Conservation (phyloP, 495 filamentous ascomycete genomes). For the Neurospora tetrasperma region DNA sequence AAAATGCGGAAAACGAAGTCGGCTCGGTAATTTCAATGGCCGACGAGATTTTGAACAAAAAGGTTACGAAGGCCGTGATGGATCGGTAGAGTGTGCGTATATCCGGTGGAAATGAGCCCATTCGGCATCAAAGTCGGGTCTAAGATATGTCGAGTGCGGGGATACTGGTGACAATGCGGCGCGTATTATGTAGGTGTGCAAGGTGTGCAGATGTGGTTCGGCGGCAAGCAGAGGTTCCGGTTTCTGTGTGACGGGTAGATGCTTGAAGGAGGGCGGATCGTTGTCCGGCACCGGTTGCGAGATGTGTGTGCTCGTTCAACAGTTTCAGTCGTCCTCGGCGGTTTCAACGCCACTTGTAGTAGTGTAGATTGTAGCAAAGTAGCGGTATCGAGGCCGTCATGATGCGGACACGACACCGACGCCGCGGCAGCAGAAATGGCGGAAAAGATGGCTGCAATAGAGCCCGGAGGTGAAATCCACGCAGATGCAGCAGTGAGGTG, state of each 20-base stretch:
- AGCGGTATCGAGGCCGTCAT: conserved; percentile 7
- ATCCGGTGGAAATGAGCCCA: conserved; percentile 1
- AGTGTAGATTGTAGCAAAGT: conserved; percentile 14
- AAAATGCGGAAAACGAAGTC: not conserved
- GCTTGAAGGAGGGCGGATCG: not conserved
- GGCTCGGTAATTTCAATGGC: not conserved
- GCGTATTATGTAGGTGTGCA: conserved; percentile 15
- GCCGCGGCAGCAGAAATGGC: conserved; percentile 11
- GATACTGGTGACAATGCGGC: conserved; percentile 12
- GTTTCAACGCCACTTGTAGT: conserved; percentile 14
- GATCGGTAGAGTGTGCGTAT: not conserved
- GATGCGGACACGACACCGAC: not conserved
- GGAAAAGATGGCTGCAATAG: not conserved
- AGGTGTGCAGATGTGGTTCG: conserved; percentile 3
- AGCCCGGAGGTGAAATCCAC: not conserved
- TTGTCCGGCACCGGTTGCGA: not conserved
- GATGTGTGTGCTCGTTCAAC: conserved; percentile 1
- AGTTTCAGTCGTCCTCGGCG: conserved; percentile 7
- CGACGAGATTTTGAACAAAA: not conserved
- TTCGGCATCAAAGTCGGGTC: conserved; percentile 7
- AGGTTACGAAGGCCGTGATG: not conserved
- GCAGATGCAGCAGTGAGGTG: conserved; percentile 1
- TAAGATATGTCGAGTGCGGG: conserved; percentile 5
- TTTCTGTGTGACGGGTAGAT: not conserved
- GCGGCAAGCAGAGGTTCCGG: conserved; percentile 1